Evolutionary conservation across 176 grass and related monocot species (phyloP).

Genomic region (Paspalum vaginatum): DNA sequence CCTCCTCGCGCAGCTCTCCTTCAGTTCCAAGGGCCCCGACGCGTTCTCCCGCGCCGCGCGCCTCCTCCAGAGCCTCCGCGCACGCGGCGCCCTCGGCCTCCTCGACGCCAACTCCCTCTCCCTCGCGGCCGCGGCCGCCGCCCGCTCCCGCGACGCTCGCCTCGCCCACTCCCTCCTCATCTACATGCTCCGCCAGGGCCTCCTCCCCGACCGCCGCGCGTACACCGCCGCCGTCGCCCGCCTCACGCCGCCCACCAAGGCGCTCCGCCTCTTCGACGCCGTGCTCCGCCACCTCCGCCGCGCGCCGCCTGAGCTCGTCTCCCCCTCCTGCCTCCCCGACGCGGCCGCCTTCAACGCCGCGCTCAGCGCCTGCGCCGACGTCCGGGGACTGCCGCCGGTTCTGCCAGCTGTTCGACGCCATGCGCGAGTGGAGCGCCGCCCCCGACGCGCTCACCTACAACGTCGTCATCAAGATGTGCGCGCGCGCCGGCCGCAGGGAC

Average conservation of each 20-base stretch:
- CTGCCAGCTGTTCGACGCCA: constrained; percentile 70
- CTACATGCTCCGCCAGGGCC: constrained; percentile 62
- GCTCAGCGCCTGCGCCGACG: constrained; percentile 77
- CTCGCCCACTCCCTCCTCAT: constrained; percentile 63
- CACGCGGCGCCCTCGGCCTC: constrained; percentile 45
- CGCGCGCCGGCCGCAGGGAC: constrained; percentile 64
- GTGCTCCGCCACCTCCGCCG: constrained; percentile 58
- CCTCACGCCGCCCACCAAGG: constrained; percentile 40
- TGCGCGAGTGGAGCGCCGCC: constrained; percentile 38
- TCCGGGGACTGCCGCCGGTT: constrained; percentile 62
- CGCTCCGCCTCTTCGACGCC: constrained; percentile 71
- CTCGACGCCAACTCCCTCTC: constrained; percentile 87
- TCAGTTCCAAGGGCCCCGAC: constrained; percentile 9
- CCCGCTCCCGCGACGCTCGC: constrained; percentile 41
- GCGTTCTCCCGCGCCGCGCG: constrained; percentile 59
- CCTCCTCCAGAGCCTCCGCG: constrained; percentile 61
- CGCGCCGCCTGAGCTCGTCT: background rate
- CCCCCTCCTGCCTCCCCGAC: constrained; percentile 56
- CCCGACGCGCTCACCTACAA: constrained; percentile 84
- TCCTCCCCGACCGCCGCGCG: constrained; percentile 80
- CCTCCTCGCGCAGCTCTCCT: constrained; percentile 85
- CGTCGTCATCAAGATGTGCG: constrained; percentile 82
- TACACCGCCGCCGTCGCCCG: constrained; percentile 75
- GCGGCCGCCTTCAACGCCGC: constrained; percentile 80
- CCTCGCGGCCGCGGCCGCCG: constrained; percentile 66